Percentiles rank a stretch among this genome's conserved stretches.
Conservation (phyloP, 148 eudicot species). For the Camellia granthamiana region DNA sequence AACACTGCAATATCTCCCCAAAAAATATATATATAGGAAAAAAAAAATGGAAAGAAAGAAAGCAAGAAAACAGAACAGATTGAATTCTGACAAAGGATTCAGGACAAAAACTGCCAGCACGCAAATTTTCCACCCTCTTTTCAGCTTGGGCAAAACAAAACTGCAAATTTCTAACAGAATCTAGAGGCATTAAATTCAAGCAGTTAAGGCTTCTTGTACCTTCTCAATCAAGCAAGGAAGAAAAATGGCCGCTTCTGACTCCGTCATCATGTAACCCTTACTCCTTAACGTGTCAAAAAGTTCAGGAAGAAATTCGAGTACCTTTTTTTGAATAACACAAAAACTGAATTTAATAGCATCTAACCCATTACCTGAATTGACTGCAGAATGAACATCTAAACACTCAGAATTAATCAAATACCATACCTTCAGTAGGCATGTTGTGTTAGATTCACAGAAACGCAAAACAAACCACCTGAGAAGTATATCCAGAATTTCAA, state of each 20-base stretch:
- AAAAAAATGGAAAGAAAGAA: background rate
- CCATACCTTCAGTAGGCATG: conserved; percentile 88
- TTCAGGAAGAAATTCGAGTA: conserved; percentile 90
- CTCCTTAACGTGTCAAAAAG: conserved; percentile 68
- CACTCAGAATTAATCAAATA: background rate
- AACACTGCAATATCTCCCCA: no score
- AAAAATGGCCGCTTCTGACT: conserved; percentile 89
- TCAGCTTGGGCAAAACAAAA: background rate
- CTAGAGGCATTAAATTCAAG: background rate
- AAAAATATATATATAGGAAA: no score
- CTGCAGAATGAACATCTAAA: background rate
- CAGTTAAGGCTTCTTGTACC: conserved; percentile 36
- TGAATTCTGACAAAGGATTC: background rate
- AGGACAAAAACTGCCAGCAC: background rate
- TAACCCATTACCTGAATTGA: background rate
- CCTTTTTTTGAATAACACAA: conserved; percentile 33
- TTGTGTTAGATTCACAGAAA: conserved; percentile 86
- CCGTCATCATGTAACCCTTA: conserved; percentile 84
- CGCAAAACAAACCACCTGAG: conserved; percentile 94
- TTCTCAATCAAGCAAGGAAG: conserved; percentile 90
- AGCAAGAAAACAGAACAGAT: background rate
- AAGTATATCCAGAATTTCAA: conserved; percentile 85
- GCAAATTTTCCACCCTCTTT: background rate
- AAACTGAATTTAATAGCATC: background rate
- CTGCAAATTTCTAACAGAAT: background rate